phyloP scores from a whole-genome alignment of 2,329 filamentous ascomycete genomes.

The Colletotrichum nymphaeae region DNA sequence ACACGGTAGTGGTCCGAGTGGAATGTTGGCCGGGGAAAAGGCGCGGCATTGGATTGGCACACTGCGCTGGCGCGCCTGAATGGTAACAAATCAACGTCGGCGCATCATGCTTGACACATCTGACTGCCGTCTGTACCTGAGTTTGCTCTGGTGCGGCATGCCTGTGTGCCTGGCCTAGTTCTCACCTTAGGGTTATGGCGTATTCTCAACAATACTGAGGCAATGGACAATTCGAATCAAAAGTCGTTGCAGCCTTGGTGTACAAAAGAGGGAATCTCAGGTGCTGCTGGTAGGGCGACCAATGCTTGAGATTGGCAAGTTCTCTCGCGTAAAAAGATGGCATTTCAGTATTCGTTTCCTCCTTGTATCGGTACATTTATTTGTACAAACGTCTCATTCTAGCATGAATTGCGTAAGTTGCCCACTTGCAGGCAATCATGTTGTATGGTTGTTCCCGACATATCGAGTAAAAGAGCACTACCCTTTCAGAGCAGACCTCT shows the following conservation, averaged over 20 bases:
- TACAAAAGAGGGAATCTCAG: neutral
- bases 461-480: neutral
- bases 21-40: neutral
- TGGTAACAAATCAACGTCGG: neutral
- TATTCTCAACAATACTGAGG: neutral
- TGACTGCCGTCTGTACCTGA: too few relatives aligned
- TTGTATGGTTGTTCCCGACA: neutral
- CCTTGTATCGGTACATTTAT: neutral
- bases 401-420: neutral
- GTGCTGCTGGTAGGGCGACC: neutral
- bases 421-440: neutral
- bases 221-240: neutral
- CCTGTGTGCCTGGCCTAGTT: neutral
- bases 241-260: neutral
- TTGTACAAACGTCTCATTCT: neutral
- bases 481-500: neutral
- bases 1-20: constrained; percentile 1
- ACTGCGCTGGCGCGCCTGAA: neutral
- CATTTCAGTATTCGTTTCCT: neutral
- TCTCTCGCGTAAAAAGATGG: neutral
- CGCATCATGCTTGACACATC: too few relatives aligned
- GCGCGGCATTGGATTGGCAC: neutral
- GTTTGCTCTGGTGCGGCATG: too few relatives aligned
- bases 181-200: neutral
- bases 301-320: neutral